Evolutionary conservation across 129 eudicot species (phyloP).

Genomic region (Helianthus annuus): DNA sequence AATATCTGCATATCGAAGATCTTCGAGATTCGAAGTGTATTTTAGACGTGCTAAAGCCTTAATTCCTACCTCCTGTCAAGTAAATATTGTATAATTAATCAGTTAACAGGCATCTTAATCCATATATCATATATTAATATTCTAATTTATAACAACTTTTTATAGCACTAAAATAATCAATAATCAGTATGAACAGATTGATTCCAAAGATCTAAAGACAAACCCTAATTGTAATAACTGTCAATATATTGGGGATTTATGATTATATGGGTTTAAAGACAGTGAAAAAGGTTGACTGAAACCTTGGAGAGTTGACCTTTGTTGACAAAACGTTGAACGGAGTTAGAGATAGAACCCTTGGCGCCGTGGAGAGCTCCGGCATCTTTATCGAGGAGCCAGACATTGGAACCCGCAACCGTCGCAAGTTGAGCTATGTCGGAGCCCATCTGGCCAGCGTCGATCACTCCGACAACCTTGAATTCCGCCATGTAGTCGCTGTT

Average conservation of each 20-base stretch:
- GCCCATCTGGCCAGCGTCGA: too few species aligned
- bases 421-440: too few species aligned
- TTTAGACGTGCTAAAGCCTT: constrained; percentile 53
- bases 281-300: not conserved
- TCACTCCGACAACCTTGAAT: too few species aligned
- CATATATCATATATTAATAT: too few species aligned
- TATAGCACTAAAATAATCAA: too few species aligned
- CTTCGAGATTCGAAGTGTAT: constrained; percentile 65
- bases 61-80: constrained; percentile 49
- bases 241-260: not conserved
- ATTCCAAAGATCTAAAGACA: not conserved
- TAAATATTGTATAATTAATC: constrained; percentile 1
- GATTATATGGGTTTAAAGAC: not conserved
- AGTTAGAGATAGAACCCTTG: constrained; percentile 41
- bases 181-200: not conserved
- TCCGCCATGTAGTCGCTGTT: too few species aligned
- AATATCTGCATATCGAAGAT: constrained; percentile 70
- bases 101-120: not conserved
- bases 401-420: constrained; percentile 68
- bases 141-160: too few species aligned
- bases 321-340: constrained; percentile 67
- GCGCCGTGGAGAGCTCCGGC: constrained; percentile 55
- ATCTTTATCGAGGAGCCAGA: constrained; percentile 70
- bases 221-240: constrained; percentile 7
- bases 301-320: constrained; percentile 75